A percentile compares a stretch with the other conserved stretches of the same genome.
These are phyloP conservation scores for Candida chilensis DNA, from an alignment of 805 yeast species.

Conservation along the genomic window DNA sequence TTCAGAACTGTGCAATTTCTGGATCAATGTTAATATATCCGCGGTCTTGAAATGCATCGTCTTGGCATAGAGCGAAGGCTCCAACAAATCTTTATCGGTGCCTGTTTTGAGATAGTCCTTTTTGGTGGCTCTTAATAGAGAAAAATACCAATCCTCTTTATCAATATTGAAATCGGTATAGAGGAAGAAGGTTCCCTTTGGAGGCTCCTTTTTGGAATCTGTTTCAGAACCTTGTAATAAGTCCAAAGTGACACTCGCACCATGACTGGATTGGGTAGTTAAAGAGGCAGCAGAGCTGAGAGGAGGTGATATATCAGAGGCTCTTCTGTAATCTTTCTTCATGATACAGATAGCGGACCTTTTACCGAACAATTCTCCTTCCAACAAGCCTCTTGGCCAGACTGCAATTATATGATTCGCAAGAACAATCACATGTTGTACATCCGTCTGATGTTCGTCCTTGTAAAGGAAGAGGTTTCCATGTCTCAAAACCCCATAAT, in stretches of 20 bases:
- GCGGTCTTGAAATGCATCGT: conserved; percentile 64
- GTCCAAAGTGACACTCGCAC: conserved; percentile 8
- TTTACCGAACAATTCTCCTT: conserved; percentile 74
- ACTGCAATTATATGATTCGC: conserved; percentile 61
- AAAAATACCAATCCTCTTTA: conserved; percentile 92
- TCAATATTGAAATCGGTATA: conserved; percentile 72
- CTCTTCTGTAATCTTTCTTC: conserved; percentile 25
- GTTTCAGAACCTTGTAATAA: conserved; percentile 8
- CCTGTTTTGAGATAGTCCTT: conserved; percentile 12
- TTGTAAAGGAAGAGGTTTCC: conserved; percentile 84
- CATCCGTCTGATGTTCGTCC: conserved; percentile 55
- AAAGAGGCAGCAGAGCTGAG: conserved; percentile 15
- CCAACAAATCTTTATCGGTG: conserved; percentile 21
- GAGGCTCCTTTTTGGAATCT: conserved; percentile 13
- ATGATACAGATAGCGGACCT: conserved; percentile 71
- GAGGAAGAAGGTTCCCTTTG: conserved; percentile 41
- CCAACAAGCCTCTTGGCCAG: conserved; percentile 77
- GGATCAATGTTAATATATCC: conserved; percentile 67
- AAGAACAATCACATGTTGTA: conserved; percentile 72
- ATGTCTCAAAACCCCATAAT: conserved; percentile 68
- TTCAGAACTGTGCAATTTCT: conserved; percentile 71
- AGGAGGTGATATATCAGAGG: conserved; percentile 14
- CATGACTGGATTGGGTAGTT: conserved; percentile 2
- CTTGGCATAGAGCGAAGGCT: conserved; percentile 60
- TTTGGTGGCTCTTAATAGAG: conserved; percentile 70